These are phyloP conservation scores for Limtongia smithiae DNA, from an alignment of 805 yeast genomes.

Conservation along the genomic window DNA sequence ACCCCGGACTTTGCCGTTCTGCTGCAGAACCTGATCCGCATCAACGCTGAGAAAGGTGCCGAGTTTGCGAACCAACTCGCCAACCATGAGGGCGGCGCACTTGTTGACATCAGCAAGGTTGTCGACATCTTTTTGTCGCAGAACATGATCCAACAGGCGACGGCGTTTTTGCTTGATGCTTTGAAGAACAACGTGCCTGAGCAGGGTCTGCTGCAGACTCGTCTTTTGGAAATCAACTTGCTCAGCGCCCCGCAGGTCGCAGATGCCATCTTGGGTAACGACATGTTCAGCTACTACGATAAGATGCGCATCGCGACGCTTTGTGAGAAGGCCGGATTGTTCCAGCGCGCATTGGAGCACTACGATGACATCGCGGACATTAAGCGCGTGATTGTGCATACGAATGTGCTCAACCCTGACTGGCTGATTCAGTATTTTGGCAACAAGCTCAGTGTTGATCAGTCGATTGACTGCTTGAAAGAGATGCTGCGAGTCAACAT, in stretches of 20 bases:
- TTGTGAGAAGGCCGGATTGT: conserved; percentile 93
- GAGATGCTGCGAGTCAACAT: conserved; percentile 78
- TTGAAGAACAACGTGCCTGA: conserved; percentile 89
- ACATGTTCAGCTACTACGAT: conserved; percentile 93
- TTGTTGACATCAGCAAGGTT: conserved; percentile 75
- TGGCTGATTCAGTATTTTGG: conserved; percentile 94
- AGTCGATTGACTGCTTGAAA: conserved; percentile 78
- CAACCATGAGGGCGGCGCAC: conserved; percentile 55
- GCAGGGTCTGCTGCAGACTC: conserved; percentile 93
- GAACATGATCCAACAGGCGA: conserved; percentile 93
- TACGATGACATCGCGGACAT: conserved; percentile 93
- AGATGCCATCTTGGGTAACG: conserved; percentile 94
- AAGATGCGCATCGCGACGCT: conserved; percentile 86
- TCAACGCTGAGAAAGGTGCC: conserved; percentile 96
- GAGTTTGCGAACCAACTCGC: conserved; percentile 90
- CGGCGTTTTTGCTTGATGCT: conserved; percentile 94
- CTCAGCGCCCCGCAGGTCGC: conserved; percentile 99
- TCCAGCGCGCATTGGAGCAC: conserved; percentile 93
- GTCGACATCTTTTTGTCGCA: conserved; percentile 94
- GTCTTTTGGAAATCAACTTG: conserved; percentile 86
- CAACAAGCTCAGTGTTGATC: conserved; percentile 81
- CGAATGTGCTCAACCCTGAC: conserved; percentile 79
- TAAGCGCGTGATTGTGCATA: conserved; percentile 88
- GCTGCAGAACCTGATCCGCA: conserved; percentile 84
- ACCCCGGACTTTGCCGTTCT: conserved; percentile 86